Conservation (phyloP, 441 rosid genomes). For the Cnidoscolus chayamansa region DNA sequence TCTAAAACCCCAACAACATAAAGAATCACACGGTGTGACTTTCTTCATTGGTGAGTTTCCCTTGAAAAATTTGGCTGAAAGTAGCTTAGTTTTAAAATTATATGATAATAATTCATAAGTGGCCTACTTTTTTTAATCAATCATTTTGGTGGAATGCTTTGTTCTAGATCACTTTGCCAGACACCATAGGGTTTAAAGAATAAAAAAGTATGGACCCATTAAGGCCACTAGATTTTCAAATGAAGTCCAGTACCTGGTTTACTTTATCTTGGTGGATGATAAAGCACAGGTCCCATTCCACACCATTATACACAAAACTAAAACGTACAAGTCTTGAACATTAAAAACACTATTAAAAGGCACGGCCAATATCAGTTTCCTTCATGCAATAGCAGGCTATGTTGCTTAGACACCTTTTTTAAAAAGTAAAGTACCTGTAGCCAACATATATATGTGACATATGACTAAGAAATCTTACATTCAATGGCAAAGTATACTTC, state of each 20-base stretch:
- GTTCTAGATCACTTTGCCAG: slow-evolving; percentile 28
- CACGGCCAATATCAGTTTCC: slow-evolving; percentile 1
- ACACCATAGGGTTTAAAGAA: slow-evolving; percentile 27
- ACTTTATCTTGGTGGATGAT: slow-evolving; percentile 40
- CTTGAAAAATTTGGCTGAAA: slow-evolving; percentile 5
- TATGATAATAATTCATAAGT: slow-evolving; percentile 13
- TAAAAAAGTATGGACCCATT: slow-evolving; percentile 42
- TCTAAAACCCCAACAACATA: slow-evolving; percentile 71
- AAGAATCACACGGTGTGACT: slow-evolving; percentile 79
- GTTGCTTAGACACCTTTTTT: slow-evolving; percentile 14
- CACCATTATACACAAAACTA: slow-evolving; percentile 20
- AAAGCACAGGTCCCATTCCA: slow-evolving; percentile 39
- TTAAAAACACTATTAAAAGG: slow-evolving; percentile 15
- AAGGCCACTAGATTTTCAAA: slow-evolving; percentile 36
- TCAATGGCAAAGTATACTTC: not conserved
- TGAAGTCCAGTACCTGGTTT: slow-evolving; percentile 29
- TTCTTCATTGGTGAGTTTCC: slow-evolving; percentile 80
- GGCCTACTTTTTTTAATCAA: slow-evolving; percentile 12
- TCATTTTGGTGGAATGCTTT: slow-evolving; percentile 31
- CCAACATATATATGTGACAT: slow-evolving; percentile 12
- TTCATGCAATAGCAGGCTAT: not conserved
- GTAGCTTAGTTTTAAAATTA: not conserved
- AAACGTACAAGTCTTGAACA: slow-evolving; percentile 19
- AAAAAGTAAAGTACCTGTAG: not conserved
- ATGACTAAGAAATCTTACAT: not conserved